Evolutionary conservation across 768 basidiomycete genomes (phyloP).

Genomic region (Xerocomellus amylosporus): DNA sequence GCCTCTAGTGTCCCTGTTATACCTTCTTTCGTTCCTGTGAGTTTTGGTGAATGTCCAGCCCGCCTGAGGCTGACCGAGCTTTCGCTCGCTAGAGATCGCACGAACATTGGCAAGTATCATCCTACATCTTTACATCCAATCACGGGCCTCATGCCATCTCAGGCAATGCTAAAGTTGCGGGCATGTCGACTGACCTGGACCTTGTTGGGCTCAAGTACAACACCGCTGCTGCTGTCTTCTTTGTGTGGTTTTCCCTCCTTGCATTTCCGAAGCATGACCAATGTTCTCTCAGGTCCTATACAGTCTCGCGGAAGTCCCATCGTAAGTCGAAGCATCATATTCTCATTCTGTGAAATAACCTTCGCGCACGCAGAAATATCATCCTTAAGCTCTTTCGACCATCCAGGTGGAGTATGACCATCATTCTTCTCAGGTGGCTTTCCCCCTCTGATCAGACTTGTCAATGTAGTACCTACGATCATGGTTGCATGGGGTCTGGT

Average conservation of each 20-base stretch:
- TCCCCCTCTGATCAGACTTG: slow-evolving; percentile 9
- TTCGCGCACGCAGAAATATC: slow-evolving; percentile 35
- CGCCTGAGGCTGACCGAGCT: background rate
- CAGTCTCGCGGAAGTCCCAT: slow-evolving; percentile 37
- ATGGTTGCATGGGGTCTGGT: slow-evolving; percentile 41
- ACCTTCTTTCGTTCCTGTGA: slow-evolving; percentile 47
- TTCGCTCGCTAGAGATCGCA: slow-evolving; percentile 35
- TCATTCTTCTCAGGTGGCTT: background rate
- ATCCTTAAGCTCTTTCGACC: slow-evolving; percentile 35
- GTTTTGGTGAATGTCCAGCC: slow-evolving; percentile 11
- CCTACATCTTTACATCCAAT: background rate
- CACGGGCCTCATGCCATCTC: background rate
- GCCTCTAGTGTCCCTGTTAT: slow-evolving; percentile 44
- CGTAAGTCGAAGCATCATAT: slow-evolving; percentile 24
- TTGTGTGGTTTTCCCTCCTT: slow-evolving; percentile 18
- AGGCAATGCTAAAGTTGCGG: slow-evolving; percentile 46
- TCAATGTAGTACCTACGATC: slow-evolving; percentile 36
- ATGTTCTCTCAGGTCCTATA: slow-evolving; percentile 33
- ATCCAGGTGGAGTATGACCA: slow-evolving; percentile 36
- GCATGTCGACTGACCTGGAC: slow-evolving; percentile 39
- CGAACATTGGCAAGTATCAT: slow-evolving; percentile 40
- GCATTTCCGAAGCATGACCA: background rate
- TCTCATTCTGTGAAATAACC: slow-evolving; percentile 1
- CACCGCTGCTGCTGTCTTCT: slow-evolving; percentile 39
- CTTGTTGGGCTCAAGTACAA: slow-evolving; percentile 37